Base-by-base conservation (phyloP, 306 rosid species). In the Sphenostylis stenocarpa region DNA sequence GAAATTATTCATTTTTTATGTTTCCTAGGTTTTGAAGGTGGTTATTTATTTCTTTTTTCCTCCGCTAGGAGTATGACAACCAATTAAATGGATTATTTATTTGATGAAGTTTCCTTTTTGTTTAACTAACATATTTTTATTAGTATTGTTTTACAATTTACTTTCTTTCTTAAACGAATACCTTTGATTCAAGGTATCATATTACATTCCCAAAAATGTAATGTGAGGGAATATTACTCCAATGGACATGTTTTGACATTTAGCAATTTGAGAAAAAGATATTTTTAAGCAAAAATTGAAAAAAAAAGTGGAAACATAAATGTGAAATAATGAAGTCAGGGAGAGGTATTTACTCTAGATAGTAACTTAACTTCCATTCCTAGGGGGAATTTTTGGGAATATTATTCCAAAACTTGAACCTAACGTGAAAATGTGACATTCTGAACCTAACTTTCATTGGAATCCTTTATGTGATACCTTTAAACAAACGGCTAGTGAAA, bases 1-100 rank as follows among this genome's bases (percentile, higher is more conserved):
- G 31, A 60, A 28, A 21, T 71, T 36, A 10, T 76, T 72, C 70
- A 49, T 65, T 71, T 65, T 71, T 48, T 49, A 80, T 60, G 77
- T 49, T 74, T 53, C 17, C 39, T 70, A 14, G 33, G 20, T 76
- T 57, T 62, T 56, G 75, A 47, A 87, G 43, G 29, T 63, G 39
- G 70, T 34, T 61, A 21, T 41, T 69, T 24, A 19, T 33, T 56
- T 28, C 29, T 19, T 7, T 45, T 72, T 60, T 53, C 38, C 33
- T 61, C 34, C 55, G 16, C 31, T 75, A 16, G 55, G 74, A 58
- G 4, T 81, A 76, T 34, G 49, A 16, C 41, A 10, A 0, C 43
- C 43, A 8, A 38, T 3, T 38, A 38, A 3, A 13, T 9, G 43
- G 43, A 38, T 38, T 9, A 72, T 72, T 44, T 60, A 23, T 64